Evolutionary conservation across 2,329 filamentous ascomycete species (phyloP), one percentile per base, ranked within the genome.

Genomic region (Penicillium sp.): DNA sequence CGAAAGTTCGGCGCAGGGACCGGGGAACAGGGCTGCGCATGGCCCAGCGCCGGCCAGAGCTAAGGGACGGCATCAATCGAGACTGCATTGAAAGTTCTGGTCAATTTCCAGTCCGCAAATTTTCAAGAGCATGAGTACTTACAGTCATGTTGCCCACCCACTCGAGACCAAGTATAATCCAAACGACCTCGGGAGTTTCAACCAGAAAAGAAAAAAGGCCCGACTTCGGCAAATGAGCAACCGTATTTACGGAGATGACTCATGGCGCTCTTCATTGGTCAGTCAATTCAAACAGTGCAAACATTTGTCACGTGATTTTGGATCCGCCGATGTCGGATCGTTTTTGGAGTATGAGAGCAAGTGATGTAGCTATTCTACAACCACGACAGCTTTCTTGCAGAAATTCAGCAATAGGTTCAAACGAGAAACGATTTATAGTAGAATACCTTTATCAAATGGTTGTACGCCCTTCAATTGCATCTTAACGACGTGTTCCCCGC

Each of bases 1-100:
- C 58, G 46, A 68, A 64, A 3, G 63, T 56, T 43, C 66, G 65
- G 42, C 61, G 61, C 48, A 59, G 49, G 24, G 52, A 59, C 37
- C 52, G 61, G 25, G 56, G 57, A 50, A 58, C 44, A 44, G 59
- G 51, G 50, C 56, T 56, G 48, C 61, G 60, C 44, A 57, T 46
- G 38, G 54, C 48, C 60, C 58, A 58, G 46, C 59, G 49, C 42
- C 49, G 53, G 53, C 55, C 55, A 42, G 50, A 33, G 6, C 38
- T 44, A 31, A 44, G 23, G 32, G 52, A 55, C 23, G 52, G 49
- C 55, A 55, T 53, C 31, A 57, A 53, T 54, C 55, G 53, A 48
- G 55, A 57, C 55, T 57, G 38, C 25, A 52, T 50, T 28, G 13
- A 28, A 2, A 20, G 9, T 39, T n/a, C 7, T 35, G 10, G n/a